Evolutionary conservation across 352 stramenopile genomes (phyloP), one percentile per base, ranked within the genome.

Genomic region (Globisporangium abappressorium): DNA sequence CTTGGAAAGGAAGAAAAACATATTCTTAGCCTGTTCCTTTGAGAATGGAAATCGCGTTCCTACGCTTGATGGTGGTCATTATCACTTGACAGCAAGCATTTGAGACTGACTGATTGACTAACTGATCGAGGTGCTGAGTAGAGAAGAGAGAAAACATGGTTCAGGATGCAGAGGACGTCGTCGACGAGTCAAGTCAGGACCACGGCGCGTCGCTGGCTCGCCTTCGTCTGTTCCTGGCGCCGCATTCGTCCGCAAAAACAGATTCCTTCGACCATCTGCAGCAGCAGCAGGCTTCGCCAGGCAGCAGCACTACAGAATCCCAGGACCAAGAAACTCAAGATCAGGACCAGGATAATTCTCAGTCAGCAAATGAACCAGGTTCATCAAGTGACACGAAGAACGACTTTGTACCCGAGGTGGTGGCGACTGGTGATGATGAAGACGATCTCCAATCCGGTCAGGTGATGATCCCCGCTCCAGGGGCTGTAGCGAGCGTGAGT

Each of bases 401-500:
- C 5, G 33, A n/a, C n/a, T 20, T 24, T 20, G 20, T n/a, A 5
- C 30, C 20, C 7, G 56, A 61, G 15, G 56, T 47, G 15, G 3
- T n/a, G 26, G 20, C 8, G 20, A 30, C 28, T 30, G 69, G 72
- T 0, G 65, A 77, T 7, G 55, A 73, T 0, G 68, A 85, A 11
- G 24, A 26, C 26, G 5, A 49, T 8, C 9, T 54, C 18, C 20
- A 2, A 34, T 41, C 15, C 26, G 30, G 51, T 2, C 65, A 70
- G 20, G 64, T 60, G 22, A 83, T 70, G 0, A 84, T 81, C 26
- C 69, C 75, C 34, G 68, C 76, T 38, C 60, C 72, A 5, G 75
- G 68, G 6, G 73, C 72, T 12, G 74, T 81, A 9, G 74, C 81
- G n/a, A 90, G 76, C 55, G 78, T 90, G 9, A 77, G 70, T 12